Evolutionary conservation across 257 asterid species (phyloP), one percentile per base, ranked within the genome.

Genomic region (Nemophila menziesii): DNA sequence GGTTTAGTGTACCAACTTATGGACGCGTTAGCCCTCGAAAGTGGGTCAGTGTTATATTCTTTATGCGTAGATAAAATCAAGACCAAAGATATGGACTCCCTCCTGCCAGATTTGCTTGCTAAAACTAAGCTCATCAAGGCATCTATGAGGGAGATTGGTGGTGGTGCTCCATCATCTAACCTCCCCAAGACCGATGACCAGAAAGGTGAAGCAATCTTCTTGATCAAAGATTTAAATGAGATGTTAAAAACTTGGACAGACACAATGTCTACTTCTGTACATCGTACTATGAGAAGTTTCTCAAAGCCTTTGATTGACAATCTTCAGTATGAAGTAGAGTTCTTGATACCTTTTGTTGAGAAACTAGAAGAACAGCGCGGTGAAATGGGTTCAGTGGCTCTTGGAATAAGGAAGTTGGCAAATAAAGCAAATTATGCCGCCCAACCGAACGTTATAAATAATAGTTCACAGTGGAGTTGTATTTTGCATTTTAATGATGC

Each of bases 161-260:
- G 4, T n/a, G 11, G 2, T 22, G 16, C 4, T 20, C 43, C 44
- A 9, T 5, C 15, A 19, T 55, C 33, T 2, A 18, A 11, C 10
- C 55, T 62, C 43, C 63, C 58, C 4, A 48, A 11, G 54, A 49
- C 21, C 0, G 16, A 46, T 37, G 63, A 22, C n/a, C 11, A 38
- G n/a, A 54, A 45, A 23, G 21, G 45, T 51, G 2, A 19, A 13
- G 44, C 39, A 6, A 17, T 14, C 26, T 52, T 55, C 23, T 20
- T 62, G 16, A n/a, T n/a, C n/a, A 19, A 7, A 17, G 22, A 45
- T 10, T 16, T 62, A 27, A 45, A 29, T 16, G 46, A 50, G 8
- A 12, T 55, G 18, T 16, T 44, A 21, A 37, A n/a, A 17, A 18
- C 36, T 7, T 29, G n/a, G n/a, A n/a, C n/a, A n/a, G n/a, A n/a